Evolutionary conservation across 345 rosid species (phyloP).

Genomic region (Arabidopsis arenosa): DNA sequence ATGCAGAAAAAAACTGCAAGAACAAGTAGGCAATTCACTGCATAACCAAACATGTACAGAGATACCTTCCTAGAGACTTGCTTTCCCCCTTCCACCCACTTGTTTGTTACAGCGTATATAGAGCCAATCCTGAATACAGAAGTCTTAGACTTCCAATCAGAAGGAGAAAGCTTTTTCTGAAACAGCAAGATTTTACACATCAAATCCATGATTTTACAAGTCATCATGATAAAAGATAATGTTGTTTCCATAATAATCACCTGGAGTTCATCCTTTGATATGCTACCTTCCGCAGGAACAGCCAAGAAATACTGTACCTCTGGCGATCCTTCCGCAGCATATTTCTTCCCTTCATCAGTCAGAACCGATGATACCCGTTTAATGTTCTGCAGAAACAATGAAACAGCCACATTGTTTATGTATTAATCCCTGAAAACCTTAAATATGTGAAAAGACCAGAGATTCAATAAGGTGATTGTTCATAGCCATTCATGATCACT

Average conservation of each 20-base stretch:
- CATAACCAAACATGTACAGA: background rate
- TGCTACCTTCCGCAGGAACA: too few species aligned
- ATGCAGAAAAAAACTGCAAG: slow-evolving; percentile 2
- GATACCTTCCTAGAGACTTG: slow-evolving; percentile 78
- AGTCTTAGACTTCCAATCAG: slow-evolving; percentile 28
- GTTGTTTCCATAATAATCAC: slow-evolving; percentile 51
- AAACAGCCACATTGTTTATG: background rate
- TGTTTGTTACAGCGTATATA: slow-evolving; percentile 79
- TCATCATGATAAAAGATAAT: background rate
- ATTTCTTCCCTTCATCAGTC: too few species aligned
- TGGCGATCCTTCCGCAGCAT: too few species aligned
- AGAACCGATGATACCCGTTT: too few species aligned
- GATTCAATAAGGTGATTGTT: background rate
- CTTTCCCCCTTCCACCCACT: slow-evolving; percentile 93
- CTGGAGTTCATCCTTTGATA: slow-evolving; percentile 14
- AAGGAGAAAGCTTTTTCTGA: slow-evolving; percentile 64
- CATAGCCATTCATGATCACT: background rate
- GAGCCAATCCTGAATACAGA: slow-evolving; percentile 74
- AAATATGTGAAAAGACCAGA: background rate
- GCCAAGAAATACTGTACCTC: too few species aligned
- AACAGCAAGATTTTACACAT: slow-evolving; percentile 1
- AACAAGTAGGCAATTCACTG: background rate
- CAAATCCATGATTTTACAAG: slow-evolving; percentile 2
- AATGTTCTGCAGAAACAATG: slow-evolving; percentile 1
- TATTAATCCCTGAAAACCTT: background rate